A percentile compares a stretch with the other conserved stretches of the same genome.
Evolutionary conservation across 371 early-diverging fungal genomes (phyloP).

Genomic region (Haplosporangium sp.): DNA sequence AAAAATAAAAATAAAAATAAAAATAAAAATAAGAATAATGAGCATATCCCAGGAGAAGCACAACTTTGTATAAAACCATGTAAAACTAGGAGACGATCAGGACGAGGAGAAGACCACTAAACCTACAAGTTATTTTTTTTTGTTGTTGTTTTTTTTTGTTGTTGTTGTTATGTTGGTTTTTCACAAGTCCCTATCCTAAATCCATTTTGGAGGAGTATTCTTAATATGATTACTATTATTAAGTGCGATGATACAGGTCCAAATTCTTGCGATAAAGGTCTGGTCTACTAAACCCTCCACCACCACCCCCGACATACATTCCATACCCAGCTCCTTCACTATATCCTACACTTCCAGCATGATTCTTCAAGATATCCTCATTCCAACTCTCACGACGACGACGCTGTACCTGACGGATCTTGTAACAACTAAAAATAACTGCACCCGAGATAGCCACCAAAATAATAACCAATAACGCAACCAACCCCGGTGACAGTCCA

Average conservation of each 20-base stretch:
- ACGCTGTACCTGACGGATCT: slow-evolving; percentile 31
- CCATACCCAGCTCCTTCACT: slow-evolving; percentile 42
- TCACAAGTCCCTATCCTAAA: too few relatives aligned
- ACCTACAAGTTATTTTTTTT: too few relatives aligned
- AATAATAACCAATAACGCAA: slow-evolving; percentile 25
- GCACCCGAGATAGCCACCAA: slow-evolving; percentile 18
- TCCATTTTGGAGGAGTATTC: too few relatives aligned
- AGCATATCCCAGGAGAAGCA: too few relatives aligned
- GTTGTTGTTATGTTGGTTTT: too few relatives aligned
- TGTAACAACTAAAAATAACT: slow-evolving; percentile 35
- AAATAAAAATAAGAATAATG: too few relatives aligned
- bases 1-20: too few relatives aligned
- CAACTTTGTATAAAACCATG: too few relatives aligned
- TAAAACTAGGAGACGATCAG: too few relatives aligned
- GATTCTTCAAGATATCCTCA: slow-evolving; percentile 43
- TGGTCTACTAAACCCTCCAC: slow-evolving; percentile 9
- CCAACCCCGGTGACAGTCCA: slow-evolving; percentile 31
- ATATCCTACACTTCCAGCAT: slow-evolving; percentile 43
- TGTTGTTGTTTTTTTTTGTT: too few relatives aligned
- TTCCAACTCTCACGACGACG: slow-evolving; percentile 35
- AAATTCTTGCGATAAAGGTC: slow-evolving; percentile 42
- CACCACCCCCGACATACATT: slow-evolving; percentile 21
- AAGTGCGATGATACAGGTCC: slow-evolving; percentile 41
- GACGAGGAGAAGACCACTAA: too few relatives aligned
- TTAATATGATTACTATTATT: too few relatives aligned